A percentile compares a stretch with the other conserved stretches of the same genome.
Conservation (phyloP, 495 filamentous ascomycete species). For the Penicillium paradoxum region DNA sequence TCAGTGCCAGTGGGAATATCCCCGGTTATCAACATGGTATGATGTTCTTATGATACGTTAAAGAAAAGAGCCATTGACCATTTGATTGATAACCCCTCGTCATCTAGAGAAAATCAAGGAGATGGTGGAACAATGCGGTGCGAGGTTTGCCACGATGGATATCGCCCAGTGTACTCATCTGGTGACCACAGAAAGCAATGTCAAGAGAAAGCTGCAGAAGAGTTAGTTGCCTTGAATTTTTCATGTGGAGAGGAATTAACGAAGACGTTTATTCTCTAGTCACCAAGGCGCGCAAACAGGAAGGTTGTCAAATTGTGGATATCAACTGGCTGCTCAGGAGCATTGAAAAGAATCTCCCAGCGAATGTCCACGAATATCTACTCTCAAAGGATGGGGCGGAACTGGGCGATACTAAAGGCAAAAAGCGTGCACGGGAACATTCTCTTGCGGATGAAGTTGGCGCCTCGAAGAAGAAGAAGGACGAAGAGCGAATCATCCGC, state of each 20-base stretch:
- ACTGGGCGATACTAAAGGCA: neutral
- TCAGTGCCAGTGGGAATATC: slow-evolving; percentile 57
- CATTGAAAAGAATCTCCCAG: neutral
- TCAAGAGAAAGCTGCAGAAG: slow-evolving; percentile 2
- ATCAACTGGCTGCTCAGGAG: slow-evolving; percentile 7
- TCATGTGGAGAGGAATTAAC: neutral
- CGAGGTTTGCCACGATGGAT: neutral
- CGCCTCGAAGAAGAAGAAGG: neutral
- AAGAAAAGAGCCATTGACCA: neutral
- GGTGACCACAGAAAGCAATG: slow-evolving; percentile 5
- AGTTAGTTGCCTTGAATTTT: slow-evolving; percentile 1
- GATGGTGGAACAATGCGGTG: slow-evolving; percentile 10
- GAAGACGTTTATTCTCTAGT: neutral
- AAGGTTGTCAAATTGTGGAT: slow-evolving; percentile 4
- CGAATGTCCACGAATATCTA: neutral
- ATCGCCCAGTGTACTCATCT: slow-evolving; percentile 14
- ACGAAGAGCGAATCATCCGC: neutral
- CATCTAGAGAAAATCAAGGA: slow-evolving; percentile 1
- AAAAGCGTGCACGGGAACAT: slow-evolving; percentile 1
- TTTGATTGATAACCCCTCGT: neutral
- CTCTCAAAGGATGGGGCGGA: neutral
- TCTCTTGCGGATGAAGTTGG: neutral
- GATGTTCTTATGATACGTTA: neutral
- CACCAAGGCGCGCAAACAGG: neutral
- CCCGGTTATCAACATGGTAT: slow-evolving; percentile 47